These are phyloP conservation scores for Leccinum subtestaceum DNA, from an alignment of 768 basidiomycete species.

Conservation along the genomic window DNA sequence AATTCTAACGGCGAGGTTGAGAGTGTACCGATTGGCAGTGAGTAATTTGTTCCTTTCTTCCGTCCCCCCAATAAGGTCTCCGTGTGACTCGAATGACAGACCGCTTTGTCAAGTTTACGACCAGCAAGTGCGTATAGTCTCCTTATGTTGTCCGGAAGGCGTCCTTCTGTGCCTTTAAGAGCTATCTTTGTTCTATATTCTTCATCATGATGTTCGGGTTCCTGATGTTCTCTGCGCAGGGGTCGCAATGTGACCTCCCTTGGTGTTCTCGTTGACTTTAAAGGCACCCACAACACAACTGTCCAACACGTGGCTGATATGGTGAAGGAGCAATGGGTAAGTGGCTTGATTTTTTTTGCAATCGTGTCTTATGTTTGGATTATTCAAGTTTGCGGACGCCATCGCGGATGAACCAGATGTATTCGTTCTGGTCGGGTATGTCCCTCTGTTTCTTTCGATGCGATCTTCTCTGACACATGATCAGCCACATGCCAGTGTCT, in stretches of 20 bases:
- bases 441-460: background rate
- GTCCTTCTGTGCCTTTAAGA: too few relatives aligned
- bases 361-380: background rate
- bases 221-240: constrained; percentile 24
- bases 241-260: constrained; percentile 71
- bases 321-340: constrained; percentile 77
- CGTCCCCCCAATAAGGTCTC: constrained; percentile 32
- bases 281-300: constrained; percentile 61
- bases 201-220: background rate
- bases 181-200: background rate
- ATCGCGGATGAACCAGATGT: constrained; percentile 81
- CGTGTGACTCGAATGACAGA: constrained; percentile 34
- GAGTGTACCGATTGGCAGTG: constrained; percentile 48
- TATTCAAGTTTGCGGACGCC: constrained; percentile 64
- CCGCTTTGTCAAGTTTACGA: constrained; percentile 71
- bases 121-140: constrained; percentile 51
- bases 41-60: constrained; percentile 5
- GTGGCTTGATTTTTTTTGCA: constrained; percentile 3
- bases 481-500: constrained; percentile 83
- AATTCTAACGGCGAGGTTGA: constrained; percentile 36
- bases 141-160: background rate
- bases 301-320: constrained; percentile 72
- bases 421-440: constrained; percentile 69
- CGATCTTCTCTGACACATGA: background rate
- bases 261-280: constrained; percentile 77